Conservation (phyloP, 768 basidiomycete species). For the Boletus rubescentipes region DNA sequence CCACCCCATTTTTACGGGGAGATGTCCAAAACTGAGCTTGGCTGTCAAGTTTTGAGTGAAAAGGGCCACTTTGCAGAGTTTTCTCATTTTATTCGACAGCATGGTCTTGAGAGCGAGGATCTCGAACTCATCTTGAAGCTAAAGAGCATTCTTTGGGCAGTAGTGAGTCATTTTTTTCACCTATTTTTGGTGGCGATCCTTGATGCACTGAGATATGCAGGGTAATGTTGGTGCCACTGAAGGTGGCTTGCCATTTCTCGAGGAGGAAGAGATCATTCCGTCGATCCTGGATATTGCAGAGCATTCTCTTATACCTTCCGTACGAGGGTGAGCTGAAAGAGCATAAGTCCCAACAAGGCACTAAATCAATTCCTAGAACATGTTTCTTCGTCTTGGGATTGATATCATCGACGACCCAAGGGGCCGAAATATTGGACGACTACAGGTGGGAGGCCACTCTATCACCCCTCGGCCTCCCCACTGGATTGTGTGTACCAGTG, state of each 20-base stretch:
- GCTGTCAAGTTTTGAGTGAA: conserved; percentile 86
- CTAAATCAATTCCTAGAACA: conserved; percentile 55
- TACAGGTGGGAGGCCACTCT: conserved; percentile 91
- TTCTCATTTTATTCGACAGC: conserved; percentile 83
- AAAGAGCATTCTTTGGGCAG: conserved; percentile 96
- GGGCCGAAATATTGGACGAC: conserved; percentile 91
- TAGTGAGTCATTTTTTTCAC: conserved; percentile 60
- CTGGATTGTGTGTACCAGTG: conserved; percentile 88
- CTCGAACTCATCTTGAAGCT: conserved; percentile 81
- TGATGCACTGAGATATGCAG: conserved; percentile 39
- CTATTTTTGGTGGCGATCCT: not conserved
- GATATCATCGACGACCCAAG: conserved; percentile 87
- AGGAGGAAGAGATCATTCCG: conserved; percentile 93
- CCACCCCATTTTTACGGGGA: conserved; percentile 98
- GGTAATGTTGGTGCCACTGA: conserved; percentile 92
- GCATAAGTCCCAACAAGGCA: not conserved
- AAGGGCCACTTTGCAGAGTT: conserved; percentile 92
- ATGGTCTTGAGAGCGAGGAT: conserved; percentile 84
- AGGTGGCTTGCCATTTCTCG: conserved; percentile 90
- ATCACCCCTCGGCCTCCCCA: conserved; percentile 81
- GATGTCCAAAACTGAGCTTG: conserved; percentile 94
- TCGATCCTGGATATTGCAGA: conserved; percentile 89
- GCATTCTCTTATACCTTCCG: conserved; percentile 83
- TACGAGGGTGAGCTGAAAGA: conserved; percentile 74
- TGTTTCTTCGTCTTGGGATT: conserved; percentile 95